phyloP scores from a whole-genome alignment of 768 basidiomycete species.

The Dentipellis sp. region DNA sequence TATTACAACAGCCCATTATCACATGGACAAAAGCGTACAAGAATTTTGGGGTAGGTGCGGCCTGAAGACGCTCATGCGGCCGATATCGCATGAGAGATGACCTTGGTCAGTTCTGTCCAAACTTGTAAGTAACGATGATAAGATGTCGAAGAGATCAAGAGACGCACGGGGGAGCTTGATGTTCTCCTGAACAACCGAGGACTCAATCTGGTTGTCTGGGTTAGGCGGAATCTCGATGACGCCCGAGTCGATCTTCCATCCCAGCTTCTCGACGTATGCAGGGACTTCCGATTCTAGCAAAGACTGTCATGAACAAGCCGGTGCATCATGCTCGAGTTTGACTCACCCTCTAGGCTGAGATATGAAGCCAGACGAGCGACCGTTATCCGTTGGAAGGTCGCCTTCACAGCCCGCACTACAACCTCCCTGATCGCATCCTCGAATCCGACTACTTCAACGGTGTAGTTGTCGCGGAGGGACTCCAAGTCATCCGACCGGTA shows the following conservation, averaged over 20 bases:
- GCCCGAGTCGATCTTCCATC: constrained; percentile 53
- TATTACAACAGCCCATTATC: background rate
- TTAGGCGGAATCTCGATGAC: constrained; percentile 70
- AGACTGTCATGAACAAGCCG: background rate
- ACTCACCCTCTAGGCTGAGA: constrained; percentile 52
- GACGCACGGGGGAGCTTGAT: constrained; percentile 73
- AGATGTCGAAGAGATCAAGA: background rate
- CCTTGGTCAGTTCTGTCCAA: constrained; percentile 57
- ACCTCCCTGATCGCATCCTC: constrained; percentile 77
- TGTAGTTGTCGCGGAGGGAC: constrained; percentile 75
- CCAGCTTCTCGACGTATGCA: constrained; percentile 51
- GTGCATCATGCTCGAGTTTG: background rate
- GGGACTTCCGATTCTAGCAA: constrained; percentile 44
- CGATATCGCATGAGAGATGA: constrained; percentile 64
- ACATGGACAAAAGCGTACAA: background rate
- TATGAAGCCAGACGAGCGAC: constrained; percentile 61
- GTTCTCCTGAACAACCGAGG: constrained; percentile 75
- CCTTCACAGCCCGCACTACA: constrained; percentile 65
- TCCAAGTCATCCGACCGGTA: constrained; percentile 67
- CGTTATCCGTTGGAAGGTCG: constrained; percentile 69
- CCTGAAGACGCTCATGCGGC: constrained; percentile 26
- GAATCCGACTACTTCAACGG: constrained; percentile 74
- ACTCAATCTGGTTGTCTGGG: constrained; percentile 83
- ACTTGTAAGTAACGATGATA: constrained; percentile 2
- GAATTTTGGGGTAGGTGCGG: background rate